Evolutionary conservation across 164 flowering plant species (phyloP).

Genomic region (Houttuynia cordata): DNA sequence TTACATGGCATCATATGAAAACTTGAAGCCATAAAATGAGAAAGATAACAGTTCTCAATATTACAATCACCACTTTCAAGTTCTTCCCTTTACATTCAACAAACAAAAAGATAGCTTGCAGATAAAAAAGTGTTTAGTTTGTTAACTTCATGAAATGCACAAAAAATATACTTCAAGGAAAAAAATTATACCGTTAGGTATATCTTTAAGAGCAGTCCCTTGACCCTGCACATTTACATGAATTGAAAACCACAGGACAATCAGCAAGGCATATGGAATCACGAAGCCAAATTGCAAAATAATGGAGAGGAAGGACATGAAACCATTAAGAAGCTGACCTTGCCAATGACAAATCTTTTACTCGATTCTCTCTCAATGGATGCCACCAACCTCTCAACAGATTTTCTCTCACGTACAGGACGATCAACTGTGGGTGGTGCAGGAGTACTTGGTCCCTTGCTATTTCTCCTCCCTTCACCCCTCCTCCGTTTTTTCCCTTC

Average conservation of each 20-base stretch:
- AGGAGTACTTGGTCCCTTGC: slow-evolving; percentile 40
- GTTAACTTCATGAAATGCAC: background rate
- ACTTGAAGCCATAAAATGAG: no score
- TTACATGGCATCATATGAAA: no score
- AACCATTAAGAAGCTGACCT: slow-evolving; percentile 23
- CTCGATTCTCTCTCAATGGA: slow-evolving; percentile 46
- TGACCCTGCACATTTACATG: slow-evolving; percentile 74
- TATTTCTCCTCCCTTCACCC: slow-evolving; percentile 17
- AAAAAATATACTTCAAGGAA: background rate
- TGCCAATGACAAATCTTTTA: slow-evolving; percentile 53
- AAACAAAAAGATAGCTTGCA: background rate
- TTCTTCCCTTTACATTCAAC: background rate
- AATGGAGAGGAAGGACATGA: background rate
- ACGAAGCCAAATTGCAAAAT: background rate
- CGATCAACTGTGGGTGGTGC: slow-evolving; percentile 29
- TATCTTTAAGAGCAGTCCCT: slow-evolving; percentile 79
- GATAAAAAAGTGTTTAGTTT: background rate
- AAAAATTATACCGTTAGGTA: slow-evolving; percentile 48
- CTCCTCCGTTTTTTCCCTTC: slow-evolving; percentile 8
- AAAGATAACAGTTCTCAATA: no score
- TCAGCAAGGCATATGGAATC: background rate
- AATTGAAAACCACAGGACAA: slow-evolving; percentile 2
- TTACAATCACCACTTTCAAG: background rate
- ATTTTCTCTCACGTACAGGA: slow-evolving; percentile 43
- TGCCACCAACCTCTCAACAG: slow-evolving; percentile 63